Percentiles rank a stretch among this genome's conserved stretches.
Conservation (phyloP, 805 yeast species). For the Metschnikowia anglica region DNA sequence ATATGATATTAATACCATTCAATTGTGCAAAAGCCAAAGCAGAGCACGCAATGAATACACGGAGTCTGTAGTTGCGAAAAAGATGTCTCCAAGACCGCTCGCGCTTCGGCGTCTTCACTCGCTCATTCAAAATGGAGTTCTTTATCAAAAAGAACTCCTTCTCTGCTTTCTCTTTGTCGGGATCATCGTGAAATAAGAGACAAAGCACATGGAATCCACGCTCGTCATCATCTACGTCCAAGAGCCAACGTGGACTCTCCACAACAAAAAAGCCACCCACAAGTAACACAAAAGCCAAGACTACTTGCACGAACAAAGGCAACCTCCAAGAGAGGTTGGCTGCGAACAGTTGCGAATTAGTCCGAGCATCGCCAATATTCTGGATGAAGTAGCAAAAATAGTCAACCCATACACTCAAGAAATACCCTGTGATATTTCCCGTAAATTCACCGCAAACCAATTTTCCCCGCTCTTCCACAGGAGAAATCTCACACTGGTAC, state of each 20-base stretch:
- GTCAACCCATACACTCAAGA: slow-evolving; percentile 84
- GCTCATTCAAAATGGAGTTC: slow-evolving; percentile 41
- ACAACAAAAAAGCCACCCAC: slow-evolving; percentile 77
- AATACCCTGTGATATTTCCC: slow-evolving; percentile 80
- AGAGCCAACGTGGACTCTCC: slow-evolving; percentile 88
- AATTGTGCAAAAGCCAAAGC: slow-evolving; percentile 47
- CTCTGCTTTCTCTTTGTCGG: slow-evolving; percentile 33
- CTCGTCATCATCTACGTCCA: slow-evolving; percentile 73
- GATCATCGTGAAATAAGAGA: slow-evolving; percentile 33
- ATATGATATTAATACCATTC: slow-evolving; percentile 57
- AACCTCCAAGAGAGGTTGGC: slow-evolving; percentile 66
- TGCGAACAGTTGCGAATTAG: slow-evolving; percentile 34
- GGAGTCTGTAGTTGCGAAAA: slow-evolving; percentile 38
- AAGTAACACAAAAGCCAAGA: slow-evolving; percentile 66
- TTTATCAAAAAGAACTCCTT: slow-evolving; percentile 49
- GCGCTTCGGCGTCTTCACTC: slow-evolving; percentile 37
- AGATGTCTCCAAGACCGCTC: slow-evolving; percentile 44
- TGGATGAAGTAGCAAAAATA: slow-evolving; percentile 67
- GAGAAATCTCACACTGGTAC: slow-evolving; percentile 85
- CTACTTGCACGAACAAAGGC: slow-evolving; percentile 73
- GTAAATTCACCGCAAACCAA: slow-evolving; percentile 86
- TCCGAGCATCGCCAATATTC: slow-evolving; percentile 45
- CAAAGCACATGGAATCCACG: slow-evolving; percentile 45
- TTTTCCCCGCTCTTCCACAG: slow-evolving; percentile 81
- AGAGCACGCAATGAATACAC: slow-evolving; percentile 42